Evolutionary conservation across 768 basidiomycete genomes (phyloP).

Genomic region (Amanita fuliginea): DNA sequence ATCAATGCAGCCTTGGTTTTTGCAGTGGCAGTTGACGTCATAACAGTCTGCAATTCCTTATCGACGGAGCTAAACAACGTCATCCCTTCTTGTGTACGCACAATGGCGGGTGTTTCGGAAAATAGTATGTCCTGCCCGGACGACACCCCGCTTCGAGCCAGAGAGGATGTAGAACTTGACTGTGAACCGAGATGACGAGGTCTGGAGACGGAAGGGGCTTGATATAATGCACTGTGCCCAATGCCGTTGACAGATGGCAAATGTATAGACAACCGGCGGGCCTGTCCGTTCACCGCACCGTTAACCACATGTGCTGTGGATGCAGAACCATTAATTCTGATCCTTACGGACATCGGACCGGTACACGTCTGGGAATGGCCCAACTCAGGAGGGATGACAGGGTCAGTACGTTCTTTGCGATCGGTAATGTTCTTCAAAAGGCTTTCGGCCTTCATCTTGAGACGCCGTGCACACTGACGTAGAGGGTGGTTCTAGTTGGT

Average conservation of each 20-base stretch:
- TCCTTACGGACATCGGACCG: constrained; percentile 3
- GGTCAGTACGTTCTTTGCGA: constrained; percentile 70
- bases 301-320: background rate
- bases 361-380: background rate
- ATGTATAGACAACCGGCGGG: background rate
- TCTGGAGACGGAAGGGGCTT: background rate
- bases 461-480: constrained; percentile 66
- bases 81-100: constrained; percentile 72
- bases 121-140: constrained; percentile 39
- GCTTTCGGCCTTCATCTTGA: constrained; percentile 76
- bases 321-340: constrained; percentile 4
- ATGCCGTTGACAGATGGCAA: background rate
- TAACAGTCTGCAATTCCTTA: constrained; percentile 26
- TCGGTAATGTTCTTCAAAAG: constrained; percentile 87
- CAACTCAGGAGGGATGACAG: constrained; percentile 43
- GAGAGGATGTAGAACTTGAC: constrained; percentile 1
- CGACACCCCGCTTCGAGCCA: constrained; percentile 6
- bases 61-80: constrained; percentile 51
- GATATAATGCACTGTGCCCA: no score
- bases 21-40: background rate
- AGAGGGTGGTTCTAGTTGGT: constrained; percentile 71
- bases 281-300: constrained; percentile 1
- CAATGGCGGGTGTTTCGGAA: constrained; percentile 54
- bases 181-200: background rate
- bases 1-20: constrained; percentile 9